Conservation (phyloP, 192 early-diverging fungal species). For the Radiomyces spectabilis region DNA sequence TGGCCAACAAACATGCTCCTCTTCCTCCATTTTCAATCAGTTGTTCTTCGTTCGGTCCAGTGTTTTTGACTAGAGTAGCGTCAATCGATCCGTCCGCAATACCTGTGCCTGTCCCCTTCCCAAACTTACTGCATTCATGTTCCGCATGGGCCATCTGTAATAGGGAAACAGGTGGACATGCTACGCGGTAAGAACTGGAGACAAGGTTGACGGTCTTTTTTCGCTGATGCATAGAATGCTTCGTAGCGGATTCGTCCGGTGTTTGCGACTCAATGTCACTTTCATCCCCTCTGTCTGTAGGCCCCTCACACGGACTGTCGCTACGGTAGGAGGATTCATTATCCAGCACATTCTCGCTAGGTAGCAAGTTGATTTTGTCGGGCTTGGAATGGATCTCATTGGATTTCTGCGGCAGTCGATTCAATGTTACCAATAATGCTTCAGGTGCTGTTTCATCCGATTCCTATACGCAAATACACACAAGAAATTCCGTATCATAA, state of each 20-base stretch:
- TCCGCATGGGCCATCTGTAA: conserved; percentile 66
- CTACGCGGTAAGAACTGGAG: neutral
- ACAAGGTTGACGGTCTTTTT: neutral
- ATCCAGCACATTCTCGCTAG: conserved; percentile 67
- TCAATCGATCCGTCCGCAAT: neutral
- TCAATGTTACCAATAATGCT: conserved; percentile 61
- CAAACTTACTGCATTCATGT: conserved; percentile 19
- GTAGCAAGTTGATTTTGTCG: conserved; percentile 36
- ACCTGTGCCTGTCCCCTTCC: too few relatives aligned
- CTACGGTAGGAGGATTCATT: too few relatives aligned
- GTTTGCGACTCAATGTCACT: conserved; percentile 14
- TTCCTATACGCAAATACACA: too few relatives aligned
- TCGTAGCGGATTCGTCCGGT: neutral
- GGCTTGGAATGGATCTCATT: conserved; percentile 16
- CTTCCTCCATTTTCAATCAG: conserved; percentile 79
- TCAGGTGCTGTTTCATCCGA: conserved; percentile 64
- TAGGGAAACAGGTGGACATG: conserved; percentile 52
- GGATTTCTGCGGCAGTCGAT: conserved; percentile 36
- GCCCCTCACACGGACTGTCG: too few relatives aligned
- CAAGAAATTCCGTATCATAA: too few relatives aligned
- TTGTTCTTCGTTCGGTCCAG: conserved; percentile 62
- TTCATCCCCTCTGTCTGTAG: too few relatives aligned
- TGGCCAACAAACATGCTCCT: conserved; percentile 59
- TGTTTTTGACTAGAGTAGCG: too few relatives aligned
- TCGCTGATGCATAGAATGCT: neutral